These are phyloP conservation scores for Phanerochaete carnosa DNA, from an alignment of 768 basidiomycete species.

Conservation along the genomic window DNA sequence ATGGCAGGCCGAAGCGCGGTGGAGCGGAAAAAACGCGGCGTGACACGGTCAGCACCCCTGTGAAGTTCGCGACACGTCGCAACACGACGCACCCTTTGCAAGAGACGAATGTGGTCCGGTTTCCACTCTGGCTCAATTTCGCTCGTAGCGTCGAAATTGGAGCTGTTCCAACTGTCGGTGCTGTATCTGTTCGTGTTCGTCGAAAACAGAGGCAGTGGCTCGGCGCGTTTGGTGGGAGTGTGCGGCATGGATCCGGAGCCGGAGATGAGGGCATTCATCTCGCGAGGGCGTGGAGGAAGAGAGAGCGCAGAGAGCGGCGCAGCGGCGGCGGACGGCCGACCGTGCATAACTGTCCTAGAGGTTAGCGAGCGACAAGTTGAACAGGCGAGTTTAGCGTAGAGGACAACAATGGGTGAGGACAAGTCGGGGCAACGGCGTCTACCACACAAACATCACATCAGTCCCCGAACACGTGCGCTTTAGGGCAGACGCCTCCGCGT, in stretches of 20 bases:
- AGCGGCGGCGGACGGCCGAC: conserved; percentile 47
- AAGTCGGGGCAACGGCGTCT: conserved; percentile 2
- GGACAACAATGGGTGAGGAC: conserved; percentile 14
- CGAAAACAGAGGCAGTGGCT: conserved; percentile 50
- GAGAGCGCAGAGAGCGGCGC: conserved; percentile 60
- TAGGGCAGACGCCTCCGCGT: conserved; percentile 14
- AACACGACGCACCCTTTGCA: conserved; percentile 53
- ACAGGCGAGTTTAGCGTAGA: conserved; percentile 14
- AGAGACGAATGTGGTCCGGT: conserved; percentile 64
- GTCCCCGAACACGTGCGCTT: conserved; percentile 3
- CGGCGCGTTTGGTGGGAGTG: conserved; percentile 50
- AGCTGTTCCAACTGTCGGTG: conserved; percentile 84
- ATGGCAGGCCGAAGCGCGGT: conserved; percentile 3
- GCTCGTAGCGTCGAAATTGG: conserved; percentile 60
- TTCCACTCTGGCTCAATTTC: conserved; percentile 73
- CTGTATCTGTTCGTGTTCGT: conserved; percentile 56
- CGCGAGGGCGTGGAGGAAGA: conserved; percentile 50
- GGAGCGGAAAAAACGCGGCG: conserved; percentile 6
- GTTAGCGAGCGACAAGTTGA: conserved; percentile 20
- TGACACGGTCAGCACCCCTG: conserved; percentile 5
- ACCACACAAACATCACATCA: conserved; percentile 2
- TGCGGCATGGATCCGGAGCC: conserved; percentile 48
- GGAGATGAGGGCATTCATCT: conserved; percentile 49
- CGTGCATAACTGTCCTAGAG: conserved; percentile 27
- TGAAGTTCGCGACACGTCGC: neutral